Base-by-base conservation (phyloP, 1,139 yeast species). In the Suhomyces wounanorum region DNA sequence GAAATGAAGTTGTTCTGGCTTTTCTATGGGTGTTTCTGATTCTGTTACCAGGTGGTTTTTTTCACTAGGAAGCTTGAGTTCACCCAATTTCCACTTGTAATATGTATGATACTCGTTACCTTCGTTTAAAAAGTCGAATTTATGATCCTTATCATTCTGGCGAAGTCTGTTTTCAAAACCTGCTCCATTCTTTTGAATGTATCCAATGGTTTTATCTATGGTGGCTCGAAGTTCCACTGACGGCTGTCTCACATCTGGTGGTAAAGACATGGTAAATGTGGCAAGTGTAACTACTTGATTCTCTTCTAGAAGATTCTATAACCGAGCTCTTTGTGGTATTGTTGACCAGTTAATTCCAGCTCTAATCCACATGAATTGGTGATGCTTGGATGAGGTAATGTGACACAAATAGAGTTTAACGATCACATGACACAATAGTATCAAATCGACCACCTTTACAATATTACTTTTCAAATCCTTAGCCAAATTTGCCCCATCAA, bases 121-220 rank as follows among this genome's bases (percentile, higher is more conserved):
- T 1, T 74, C 74, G 17, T 75, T 67, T 11, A 90, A 66, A 62
- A 91, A 91, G 25, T 79, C 70, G 63, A 90, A 90, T 64, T 85
- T 84, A 28, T 75, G 72, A 52, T 77, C 79, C 23, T 68, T 68
- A 33, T 70, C 65, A 53, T 81, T 84, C 36, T 70, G 70, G 42
- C 72, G 70, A 48, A 90, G 77, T 51, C 89, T 72, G 6, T 76
- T 74, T 59, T 86, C 95, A 67, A 90, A 88, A 9, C 75, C 68
- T 35, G 60, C 64, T 0, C 96, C 97, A 62, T 89, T 87, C 56
- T 88, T 77, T 31, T 72, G 61, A 10, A 91, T 89, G 61, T 86
- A 89, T 3, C 73, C 81, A 1, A 87, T 89, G 0, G 96, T 89
- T 62, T 87, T 88, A 49, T 82, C 85, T 14, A 91, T 85, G 8